phyloP scores from a whole-genome alignment of 2,329 filamentous ascomycete genomes.

The Verticillium klebahnii region DNA sequence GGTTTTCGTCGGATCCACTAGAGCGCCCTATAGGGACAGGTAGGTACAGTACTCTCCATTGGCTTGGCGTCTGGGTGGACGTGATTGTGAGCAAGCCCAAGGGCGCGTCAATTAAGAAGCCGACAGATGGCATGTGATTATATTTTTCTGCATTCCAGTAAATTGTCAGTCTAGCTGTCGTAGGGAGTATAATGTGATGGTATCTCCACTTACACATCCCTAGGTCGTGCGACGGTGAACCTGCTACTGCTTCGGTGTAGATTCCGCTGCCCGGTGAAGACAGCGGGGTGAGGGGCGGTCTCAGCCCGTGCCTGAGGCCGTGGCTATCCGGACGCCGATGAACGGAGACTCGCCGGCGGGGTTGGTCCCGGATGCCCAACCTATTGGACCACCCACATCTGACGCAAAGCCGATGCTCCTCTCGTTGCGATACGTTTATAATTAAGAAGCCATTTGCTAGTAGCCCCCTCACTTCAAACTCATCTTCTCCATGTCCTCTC shows the following conservation, averaged over 20 bases:
- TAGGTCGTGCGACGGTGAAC: too few species aligned
- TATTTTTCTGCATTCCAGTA: too few species aligned
- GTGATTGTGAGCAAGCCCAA: too few species aligned
- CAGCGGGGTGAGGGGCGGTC: neutral
- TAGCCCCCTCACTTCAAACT: neutral
- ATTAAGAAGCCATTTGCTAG: neutral
- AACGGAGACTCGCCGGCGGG: conserved; percentile 1
- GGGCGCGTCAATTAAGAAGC: too few species aligned
- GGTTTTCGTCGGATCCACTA: too few species aligned
- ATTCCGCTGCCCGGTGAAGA: neutral
- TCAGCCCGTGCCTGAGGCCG: neutral
- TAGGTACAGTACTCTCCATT: too few species aligned
- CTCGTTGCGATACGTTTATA: neutral
- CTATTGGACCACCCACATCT: neutral
- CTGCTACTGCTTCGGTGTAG: neutral
- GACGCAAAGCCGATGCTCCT: neutral
- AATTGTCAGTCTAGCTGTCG: too few species aligned
- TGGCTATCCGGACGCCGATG: neutral
- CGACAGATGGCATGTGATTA: too few species aligned
- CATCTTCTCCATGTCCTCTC: conserved; percentile 8
- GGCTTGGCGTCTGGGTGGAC: too few species aligned
- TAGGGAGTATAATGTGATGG: too few species aligned
- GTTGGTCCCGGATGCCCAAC: neutral
- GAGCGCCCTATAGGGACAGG: too few species aligned
- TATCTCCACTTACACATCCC: too few species aligned